phyloP scores from a whole-genome alignment of 2,329 filamentous ascomycete genomes.

The Arthrobotrys entomopaga region DNA sequence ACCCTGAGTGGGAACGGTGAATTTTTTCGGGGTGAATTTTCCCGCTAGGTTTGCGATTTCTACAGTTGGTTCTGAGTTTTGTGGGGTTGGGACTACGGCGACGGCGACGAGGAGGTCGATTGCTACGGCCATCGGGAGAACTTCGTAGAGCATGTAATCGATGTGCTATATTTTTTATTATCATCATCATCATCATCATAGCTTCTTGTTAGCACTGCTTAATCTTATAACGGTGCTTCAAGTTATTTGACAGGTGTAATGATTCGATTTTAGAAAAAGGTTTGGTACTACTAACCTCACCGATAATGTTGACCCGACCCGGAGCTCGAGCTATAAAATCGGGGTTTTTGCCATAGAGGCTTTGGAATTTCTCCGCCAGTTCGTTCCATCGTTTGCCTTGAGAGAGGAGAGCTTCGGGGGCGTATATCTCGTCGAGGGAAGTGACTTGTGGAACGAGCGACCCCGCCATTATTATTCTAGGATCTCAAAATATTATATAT shows the following conservation, averaged over 20 bases:
- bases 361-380: constrained; percentile 76
- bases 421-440: constrained; percentile 84
- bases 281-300: constrained; percentile 73
- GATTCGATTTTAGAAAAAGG: no score
- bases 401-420: constrained; percentile 73
- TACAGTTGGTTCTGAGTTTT: constrained; percentile 71
- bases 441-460: constrained; percentile 75
- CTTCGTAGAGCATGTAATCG: constrained; percentile 96
- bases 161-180: constrained; percentile 72
- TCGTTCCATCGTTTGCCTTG: constrained; percentile 80
- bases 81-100: constrained; percentile 62
- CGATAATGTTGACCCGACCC: constrained; percentile 96
- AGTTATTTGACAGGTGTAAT: no score
- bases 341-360: constrained; percentile 74
- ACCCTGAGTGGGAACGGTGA: constrained; percentile 73
- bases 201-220: neutral
- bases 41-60: constrained; percentile 81
- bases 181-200: neutral
- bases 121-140: constrained; percentile 93
- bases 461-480: constrained; percentile 49
- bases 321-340: constrained; percentile 89
- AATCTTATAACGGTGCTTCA: no score
- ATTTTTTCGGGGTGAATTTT: constrained; percentile 80
- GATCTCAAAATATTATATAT: neutral
- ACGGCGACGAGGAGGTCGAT: constrained; percentile 91